Evolutionary conservation across 75 land plant species (phyloP).

Genomic region (Pinus taeda): DNA sequence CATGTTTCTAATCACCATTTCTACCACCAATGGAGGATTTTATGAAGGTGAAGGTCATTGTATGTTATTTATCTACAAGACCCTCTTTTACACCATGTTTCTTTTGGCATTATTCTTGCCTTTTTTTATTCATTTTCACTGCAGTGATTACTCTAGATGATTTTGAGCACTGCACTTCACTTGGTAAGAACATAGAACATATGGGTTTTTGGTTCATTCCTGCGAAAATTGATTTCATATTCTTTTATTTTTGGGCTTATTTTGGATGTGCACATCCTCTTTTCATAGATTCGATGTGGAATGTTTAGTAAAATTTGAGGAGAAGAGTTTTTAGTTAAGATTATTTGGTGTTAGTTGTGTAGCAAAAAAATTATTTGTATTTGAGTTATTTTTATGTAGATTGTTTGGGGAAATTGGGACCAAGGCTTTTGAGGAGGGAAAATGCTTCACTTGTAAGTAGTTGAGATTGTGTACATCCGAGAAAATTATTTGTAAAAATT

Average conservation of each 20-base stretch:
- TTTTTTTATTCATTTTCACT: conserved; percentile 72
- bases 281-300: no score
- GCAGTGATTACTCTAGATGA: conserved; percentile 81
- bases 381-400: conserved; percentile 33
- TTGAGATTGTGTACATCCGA: neutral
- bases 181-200: conserved; percentile 15
- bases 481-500: neutral
- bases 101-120: conserved; percentile 78
- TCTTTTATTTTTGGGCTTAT: no score
- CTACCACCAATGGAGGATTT: conserved; percentile 72
- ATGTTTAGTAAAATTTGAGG: no score
- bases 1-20: conserved; percentile 94
- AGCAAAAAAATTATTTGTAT: no score
- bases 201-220: no score
- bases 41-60: conserved; percentile 84
- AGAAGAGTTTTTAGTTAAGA: no score
- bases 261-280: no score
- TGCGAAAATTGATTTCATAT: no score
- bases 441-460: conserved; percentile 27
- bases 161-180: conserved; percentile 33
- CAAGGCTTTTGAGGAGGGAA: conserved; percentile 60
- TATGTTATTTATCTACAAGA: conserved; percentile 72
- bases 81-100: conserved; percentile 72
- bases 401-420: conserved; percentile 83
- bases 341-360: no score